Evolutionary conservation across 352 stramenopile genomes (phyloP).

Genomic region (Hyaloperonospora arabidopsidis): DNA sequence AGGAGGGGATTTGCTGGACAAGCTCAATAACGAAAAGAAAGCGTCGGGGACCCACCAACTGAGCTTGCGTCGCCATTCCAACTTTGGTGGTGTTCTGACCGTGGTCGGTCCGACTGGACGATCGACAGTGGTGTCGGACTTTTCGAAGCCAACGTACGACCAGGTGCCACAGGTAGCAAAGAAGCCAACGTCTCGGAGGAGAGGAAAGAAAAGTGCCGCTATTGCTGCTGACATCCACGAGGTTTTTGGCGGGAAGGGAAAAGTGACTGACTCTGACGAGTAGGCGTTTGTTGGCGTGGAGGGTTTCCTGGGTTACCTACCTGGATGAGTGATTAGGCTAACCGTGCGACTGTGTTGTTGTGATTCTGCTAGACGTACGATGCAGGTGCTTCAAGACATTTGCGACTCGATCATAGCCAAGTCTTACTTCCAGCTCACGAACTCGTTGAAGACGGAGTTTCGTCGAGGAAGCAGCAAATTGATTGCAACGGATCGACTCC

Average conservation of each 20-base stretch:
- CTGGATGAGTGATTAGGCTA: not conserved
- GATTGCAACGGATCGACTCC: conserved; percentile 74
- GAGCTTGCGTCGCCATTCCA: conserved; percentile 62
- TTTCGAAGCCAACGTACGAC: conserved; percentile 61
- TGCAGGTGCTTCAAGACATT: conserved; percentile 60
- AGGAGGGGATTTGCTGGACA: conserved; percentile 31
- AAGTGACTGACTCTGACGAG: conserved; percentile 52
- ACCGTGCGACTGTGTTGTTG: conserved; percentile 1
- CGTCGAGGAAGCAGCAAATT: conserved; percentile 76
- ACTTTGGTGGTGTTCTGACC: conserved; percentile 83
- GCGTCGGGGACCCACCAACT: conserved; percentile 21
- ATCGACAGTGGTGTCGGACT: conserved; percentile 63
- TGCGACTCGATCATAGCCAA: conserved; percentile 68
- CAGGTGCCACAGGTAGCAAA: conserved; percentile 63
- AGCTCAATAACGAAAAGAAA: conserved; percentile 57
- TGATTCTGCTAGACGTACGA: conserved; percentile 36
- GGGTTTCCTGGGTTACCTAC: not conserved
- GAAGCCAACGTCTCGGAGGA: conserved; percentile 45
- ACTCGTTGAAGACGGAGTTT: conserved; percentile 83
- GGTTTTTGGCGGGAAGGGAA: conserved; percentile 62
- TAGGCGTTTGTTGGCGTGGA: conserved; percentile 11
- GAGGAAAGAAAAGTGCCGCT: conserved; percentile 36
- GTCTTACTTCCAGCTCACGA: conserved; percentile 80
- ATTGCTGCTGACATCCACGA: conserved; percentile 64
- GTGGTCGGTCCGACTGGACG: conserved; percentile 62